phyloP scores from a whole-genome alignment of 2,329 filamentous ascomycete genomes.

The Hyphodiscus sp. region DNA sequence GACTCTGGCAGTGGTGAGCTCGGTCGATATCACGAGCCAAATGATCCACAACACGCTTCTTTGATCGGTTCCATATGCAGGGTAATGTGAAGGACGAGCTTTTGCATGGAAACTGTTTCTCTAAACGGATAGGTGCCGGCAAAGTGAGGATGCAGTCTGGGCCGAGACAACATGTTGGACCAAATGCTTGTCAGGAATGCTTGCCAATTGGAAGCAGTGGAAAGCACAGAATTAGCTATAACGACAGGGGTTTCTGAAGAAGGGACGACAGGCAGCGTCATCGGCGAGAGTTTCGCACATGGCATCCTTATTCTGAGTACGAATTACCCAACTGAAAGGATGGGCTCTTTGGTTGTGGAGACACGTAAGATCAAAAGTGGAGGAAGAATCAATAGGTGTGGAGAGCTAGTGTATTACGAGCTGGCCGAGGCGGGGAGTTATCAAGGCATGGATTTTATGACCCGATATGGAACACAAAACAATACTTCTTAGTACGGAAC shows the following conservation, averaged over 20 bases:
- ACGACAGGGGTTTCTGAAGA: constrained; percentile 6
- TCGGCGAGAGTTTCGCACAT: constrained; percentile 15
- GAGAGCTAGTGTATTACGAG: constrained; percentile 26
- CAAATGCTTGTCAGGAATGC: constrained; percentile 12
- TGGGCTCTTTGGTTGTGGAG: constrained; percentile 23
- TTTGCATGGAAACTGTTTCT: constrained; percentile 38
- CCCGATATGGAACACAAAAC: constrained; percentile 27
- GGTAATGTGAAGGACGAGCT: constrained; percentile 13
- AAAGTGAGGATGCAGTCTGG: constrained; percentile 10
- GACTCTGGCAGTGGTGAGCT: constrained; percentile 12
- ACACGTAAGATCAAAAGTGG: constrained; percentile 28
- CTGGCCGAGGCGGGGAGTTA: constrained; percentile 20
- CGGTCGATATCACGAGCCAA: constrained; percentile 12
- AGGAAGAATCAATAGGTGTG: constrained; percentile 25
- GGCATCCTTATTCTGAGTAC: constrained; percentile 13
- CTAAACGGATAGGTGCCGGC: constrained; percentile 31
- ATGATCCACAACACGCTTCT: constrained; percentile 11
- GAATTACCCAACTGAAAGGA: constrained; percentile 20
- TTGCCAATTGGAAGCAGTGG: constrained; percentile 18
- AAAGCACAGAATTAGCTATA: constrained; percentile 15
- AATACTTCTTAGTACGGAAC: constrained; percentile 14
- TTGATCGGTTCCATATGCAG: constrained; percentile 13
- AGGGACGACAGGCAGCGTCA: constrained; percentile 12
- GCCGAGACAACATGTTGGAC: not conserved
- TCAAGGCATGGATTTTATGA: constrained; percentile 25